Evolutionary conservation across 345 rosid genomes (phyloP).

Genomic region (Gossypium bickii): DNA sequence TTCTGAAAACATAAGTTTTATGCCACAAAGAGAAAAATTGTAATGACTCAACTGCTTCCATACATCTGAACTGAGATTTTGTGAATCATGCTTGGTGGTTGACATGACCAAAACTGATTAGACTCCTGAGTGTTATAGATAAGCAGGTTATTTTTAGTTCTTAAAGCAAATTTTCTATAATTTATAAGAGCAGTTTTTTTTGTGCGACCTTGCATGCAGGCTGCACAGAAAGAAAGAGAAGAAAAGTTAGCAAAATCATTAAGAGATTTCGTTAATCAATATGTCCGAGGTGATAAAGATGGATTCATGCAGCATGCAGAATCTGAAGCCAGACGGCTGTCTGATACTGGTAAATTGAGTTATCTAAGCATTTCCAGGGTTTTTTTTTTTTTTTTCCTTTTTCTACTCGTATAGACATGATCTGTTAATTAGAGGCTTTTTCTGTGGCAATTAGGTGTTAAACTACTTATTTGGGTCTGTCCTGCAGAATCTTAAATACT

Average conservation of each 20-base stretch:
- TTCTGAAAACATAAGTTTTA: neutral
- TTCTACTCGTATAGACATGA: neutral
- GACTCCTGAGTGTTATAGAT: neutral
- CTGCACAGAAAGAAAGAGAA: slow-evolving; percentile 67
- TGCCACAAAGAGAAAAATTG: neutral
- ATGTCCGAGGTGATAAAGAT: slow-evolving; percentile 53
- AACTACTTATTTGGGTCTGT: neutral
- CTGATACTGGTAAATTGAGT: slow-evolving; percentile 42
- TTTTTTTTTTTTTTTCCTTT: neutral
- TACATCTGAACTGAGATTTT: neutral
- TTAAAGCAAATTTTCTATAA: neutral
- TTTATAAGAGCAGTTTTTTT: neutral
- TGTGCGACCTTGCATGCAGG: slow-evolving; percentile 29
- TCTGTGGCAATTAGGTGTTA: neutral
- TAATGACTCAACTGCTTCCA: neutral
- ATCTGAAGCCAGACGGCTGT: slow-evolving; percentile 56
- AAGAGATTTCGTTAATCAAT: slow-evolving; percentile 45
- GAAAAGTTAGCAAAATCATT: slow-evolving; percentile 58
- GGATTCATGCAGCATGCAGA: slow-evolving; percentile 48
- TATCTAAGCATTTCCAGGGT: neutral
- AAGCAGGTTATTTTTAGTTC: neutral
- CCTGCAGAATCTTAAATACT: neutral
- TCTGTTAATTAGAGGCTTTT: neutral
- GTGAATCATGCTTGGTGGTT: neutral
- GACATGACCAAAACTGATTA: slow-evolving; percentile 3